Base-by-base conservation (phyloP, 2,329 filamentous ascomycete species). In the Cladosporium sp. region DNA sequence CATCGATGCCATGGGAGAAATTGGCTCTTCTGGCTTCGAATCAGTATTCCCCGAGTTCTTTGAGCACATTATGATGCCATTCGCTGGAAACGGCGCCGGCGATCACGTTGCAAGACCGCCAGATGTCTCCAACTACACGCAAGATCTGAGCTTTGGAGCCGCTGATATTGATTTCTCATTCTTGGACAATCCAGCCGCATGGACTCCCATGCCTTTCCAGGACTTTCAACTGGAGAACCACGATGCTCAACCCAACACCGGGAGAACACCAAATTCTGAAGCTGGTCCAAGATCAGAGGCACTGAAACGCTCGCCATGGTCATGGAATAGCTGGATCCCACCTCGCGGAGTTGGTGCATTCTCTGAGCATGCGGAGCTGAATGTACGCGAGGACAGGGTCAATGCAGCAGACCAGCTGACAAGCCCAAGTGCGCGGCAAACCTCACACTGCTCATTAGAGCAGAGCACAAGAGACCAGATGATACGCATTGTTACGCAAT, bases 51-150 rank as follows among this genome's bases (percentile, higher is more conserved):
- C 65, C 8, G 66, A 69, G 52, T 69, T 69, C 60, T 69, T 69
- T 37, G 65, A 69, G 51, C 64, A 65, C 14, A 65, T 68, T 55
- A 66, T 69, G 64, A 67, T 69, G 65, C 65, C 66, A 3, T 60
- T 64, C 36, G 42, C 58, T 2, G 57, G 40, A 30, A 25, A 49
- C 3, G 51, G 51, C 1, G 17, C 39, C 2, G 56, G 58, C 8
- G 42, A 59, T 8, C 39, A 57, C 14, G n/a, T 57, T 12, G 39
- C 60, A 28, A 49, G 60, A 55, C 66, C 65, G 1, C 63, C 62
- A 8, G 60, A 67, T 47, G 61, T 69, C 11, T 66, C 63, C 6
- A 59, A 67, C 51, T 64, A 67, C 42, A 67, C 65, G 5, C 65
- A 66, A 42, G 66, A 69, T 36, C 38, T 67, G 22, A 63, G 55